phyloP scores from a whole-genome alignment of 257 asterid genomes.

The Dorcoceras hygrometricum region DNA sequence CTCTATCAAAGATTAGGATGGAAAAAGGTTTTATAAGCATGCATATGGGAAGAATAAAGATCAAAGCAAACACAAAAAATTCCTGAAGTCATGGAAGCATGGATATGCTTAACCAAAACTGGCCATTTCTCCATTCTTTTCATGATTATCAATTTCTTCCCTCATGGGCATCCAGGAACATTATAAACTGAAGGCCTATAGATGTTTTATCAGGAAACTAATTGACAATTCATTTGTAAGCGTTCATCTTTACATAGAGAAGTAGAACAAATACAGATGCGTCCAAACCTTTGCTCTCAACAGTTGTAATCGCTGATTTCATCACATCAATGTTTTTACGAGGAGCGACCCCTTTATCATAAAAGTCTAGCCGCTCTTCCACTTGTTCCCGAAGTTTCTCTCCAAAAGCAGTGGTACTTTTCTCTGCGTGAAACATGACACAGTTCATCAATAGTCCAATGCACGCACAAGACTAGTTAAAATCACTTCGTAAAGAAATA shows the following conservation, averaged over 20 bases:
- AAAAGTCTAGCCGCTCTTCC: conserved; percentile 91
- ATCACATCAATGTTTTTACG: conserved; percentile 88
- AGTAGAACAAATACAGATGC: background rate
- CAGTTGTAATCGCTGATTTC: conserved; percentile 67
- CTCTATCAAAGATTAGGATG: conserved; percentile 38
- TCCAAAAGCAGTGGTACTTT: conserved; percentile 69
- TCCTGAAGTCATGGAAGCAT: background rate
- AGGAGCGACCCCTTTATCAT: conserved; percentile 96
- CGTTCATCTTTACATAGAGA: background rate
- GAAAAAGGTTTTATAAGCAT: background rate
- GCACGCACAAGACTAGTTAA: conserved; percentile 2
- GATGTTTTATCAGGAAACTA: background rate
- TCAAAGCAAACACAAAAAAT: background rate
- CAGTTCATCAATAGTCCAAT: background rate
- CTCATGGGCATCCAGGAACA: background rate
- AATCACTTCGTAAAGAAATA: background rate
- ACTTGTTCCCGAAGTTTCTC: conserved; percentile 98
- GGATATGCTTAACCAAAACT: background rate
- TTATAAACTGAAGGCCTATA: background rate
- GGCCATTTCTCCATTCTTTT: background rate
- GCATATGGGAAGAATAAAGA: background rate
- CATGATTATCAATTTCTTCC: background rate
- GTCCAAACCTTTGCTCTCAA: conserved; percentile 54
- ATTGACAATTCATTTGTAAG: background rate
- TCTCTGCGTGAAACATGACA: conserved; percentile 42